phyloP scores from a whole-genome alignment of 352 stramenopile genomes.

The Pythium angustatum region DNA sequence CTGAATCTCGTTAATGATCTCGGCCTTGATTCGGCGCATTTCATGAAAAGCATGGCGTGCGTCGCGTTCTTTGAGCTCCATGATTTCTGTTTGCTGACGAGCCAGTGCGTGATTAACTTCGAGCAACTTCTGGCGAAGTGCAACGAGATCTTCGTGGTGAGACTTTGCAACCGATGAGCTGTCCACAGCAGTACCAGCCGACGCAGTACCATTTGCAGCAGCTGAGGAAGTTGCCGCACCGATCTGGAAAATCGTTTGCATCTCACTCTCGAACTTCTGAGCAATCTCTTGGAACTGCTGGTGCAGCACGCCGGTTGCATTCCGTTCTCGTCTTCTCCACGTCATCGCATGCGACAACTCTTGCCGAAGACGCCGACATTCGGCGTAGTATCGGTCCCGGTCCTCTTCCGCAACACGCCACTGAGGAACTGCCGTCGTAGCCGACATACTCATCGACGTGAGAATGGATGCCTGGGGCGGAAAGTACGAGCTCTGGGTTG shows the following conservation, averaged over 20 bases:
- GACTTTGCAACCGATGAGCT: slow-evolving; percentile 24
- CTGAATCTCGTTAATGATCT: slow-evolving; percentile 59
- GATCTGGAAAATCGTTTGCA: slow-evolving; percentile 43
- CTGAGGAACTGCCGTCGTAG: slow-evolving; percentile 36
- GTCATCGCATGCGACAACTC: slow-evolving; percentile 55
- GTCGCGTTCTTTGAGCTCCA: slow-evolving; percentile 66
- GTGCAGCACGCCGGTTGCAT: slow-evolving; percentile 39
- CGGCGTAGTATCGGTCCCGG: slow-evolving; percentile 69
- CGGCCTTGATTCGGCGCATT: slow-evolving; percentile 62
- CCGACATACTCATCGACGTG: slow-evolving; percentile 34
- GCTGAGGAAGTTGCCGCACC: slow-evolving; percentile 24
- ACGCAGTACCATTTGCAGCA: slow-evolving; percentile 19
- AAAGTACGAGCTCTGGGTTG: slow-evolving; percentile 70
- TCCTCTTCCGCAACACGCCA: slow-evolving; percentile 57
- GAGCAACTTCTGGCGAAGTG: slow-evolving; percentile 61
- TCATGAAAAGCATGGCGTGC: slow-evolving; percentile 61
- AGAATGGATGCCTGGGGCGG: slow-evolving; percentile 61
- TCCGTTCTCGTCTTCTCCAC: slow-evolving; percentile 48
- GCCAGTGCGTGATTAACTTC: slow-evolving; percentile 67
- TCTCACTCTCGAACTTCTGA: slow-evolving; percentile 58
- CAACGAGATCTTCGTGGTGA: slow-evolving; percentile 49
- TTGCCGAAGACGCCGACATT: slow-evolving; percentile 63
- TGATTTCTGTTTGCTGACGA: slow-evolving; percentile 62
- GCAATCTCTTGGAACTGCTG: slow-evolving; percentile 54
- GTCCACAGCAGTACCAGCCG: neutral